Evolutionary conservation across 306 rosid genomes (phyloP).

Genomic region (Gastrolobium villosum): DNA sequence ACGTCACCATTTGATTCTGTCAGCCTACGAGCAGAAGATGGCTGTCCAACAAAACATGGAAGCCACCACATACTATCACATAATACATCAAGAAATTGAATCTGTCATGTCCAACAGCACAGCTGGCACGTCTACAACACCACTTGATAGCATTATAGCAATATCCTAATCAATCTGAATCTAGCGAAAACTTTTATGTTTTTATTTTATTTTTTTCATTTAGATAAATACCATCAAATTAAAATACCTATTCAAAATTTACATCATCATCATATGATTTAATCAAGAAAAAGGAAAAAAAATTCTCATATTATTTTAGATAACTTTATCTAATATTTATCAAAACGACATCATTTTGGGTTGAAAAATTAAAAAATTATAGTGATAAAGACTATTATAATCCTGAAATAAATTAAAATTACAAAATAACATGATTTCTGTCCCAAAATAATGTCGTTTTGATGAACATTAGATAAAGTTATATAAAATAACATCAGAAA

Average conservation of each 20-base stretch:
- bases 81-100: slow-evolving; percentile 42
- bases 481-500: no score
- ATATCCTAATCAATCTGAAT: slow-evolving; percentile 42
- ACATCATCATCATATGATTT: no score
- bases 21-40: slow-evolving; percentile 42
- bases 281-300: no score
- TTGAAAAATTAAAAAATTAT: no score
- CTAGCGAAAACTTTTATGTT: slow-evolving; percentile 13
- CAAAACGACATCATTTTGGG: no score
- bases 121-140: slow-evolving; percentile 45
- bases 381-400: no score
- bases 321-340: no score
- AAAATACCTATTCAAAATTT: no score
- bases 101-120: slow-evolving; percentile 51
- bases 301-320: no score
- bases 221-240: not conserved
- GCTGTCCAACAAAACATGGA: slow-evolving; percentile 40
- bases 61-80: slow-evolving; percentile 27
- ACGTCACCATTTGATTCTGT: slow-evolving; percentile 34
- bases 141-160: slow-evolving; percentile 43
- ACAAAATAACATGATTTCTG: no score
- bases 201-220: not conserved
- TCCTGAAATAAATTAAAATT: no score
- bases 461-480: no score
- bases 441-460: slow-evolving; percentile 45